Percentiles rank a stretch among this genome's conserved stretches.
phyloP scores from a whole-genome alignment of 163 green algal genomes.

The Chloromonas sp. region DNA sequence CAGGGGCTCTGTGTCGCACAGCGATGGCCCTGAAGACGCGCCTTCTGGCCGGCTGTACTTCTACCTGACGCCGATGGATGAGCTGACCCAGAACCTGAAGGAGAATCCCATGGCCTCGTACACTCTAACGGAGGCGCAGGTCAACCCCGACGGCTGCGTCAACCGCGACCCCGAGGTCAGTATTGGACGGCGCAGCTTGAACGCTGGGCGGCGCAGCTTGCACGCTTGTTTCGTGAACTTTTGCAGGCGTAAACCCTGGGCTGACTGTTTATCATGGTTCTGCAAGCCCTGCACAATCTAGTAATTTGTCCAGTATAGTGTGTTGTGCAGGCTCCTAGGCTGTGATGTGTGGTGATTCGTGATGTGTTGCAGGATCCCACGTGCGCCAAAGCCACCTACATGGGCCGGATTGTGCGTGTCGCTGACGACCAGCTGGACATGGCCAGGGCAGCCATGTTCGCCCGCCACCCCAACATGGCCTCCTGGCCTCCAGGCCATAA shows the following conservation, averaged over 20 bases:
- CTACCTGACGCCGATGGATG: constrained; percentile 59
- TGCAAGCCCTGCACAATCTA: too few relatives aligned
- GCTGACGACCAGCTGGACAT: neutral
- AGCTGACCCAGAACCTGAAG: constrained; percentile 38
- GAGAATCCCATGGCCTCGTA: constrained; percentile 26
- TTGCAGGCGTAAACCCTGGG: too few relatives aligned
- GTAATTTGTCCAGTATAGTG: too few relatives aligned
- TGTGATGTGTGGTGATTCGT: too few relatives aligned
- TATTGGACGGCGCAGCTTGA: neutral
- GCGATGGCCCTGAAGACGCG: constrained; percentile 25
- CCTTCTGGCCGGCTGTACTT: constrained; percentile 53
- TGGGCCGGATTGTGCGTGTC: constrained; percentile 25
- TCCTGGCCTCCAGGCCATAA: constrained; percentile 48
- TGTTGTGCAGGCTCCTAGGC: too few relatives aligned
- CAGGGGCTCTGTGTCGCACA: constrained; percentile 38
- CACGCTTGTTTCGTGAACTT: too few relatives aligned
- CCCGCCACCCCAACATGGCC: constrained; percentile 49
- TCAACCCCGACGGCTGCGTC: constrained; percentile 14
- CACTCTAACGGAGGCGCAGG: constrained; percentile 42
- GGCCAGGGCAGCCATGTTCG: constrained; percentile 40
- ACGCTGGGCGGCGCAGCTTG: too few relatives aligned
- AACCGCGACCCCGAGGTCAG: constrained; percentile 11
- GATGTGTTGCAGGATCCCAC: constrained; percentile 38
- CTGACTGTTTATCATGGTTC: too few relatives aligned
- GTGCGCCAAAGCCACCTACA: constrained; percentile 47